Evolutionary conservation across 176 grass and related monocot species (phyloP), one percentile per base, ranked within the genome.

Genomic region (Raddia distichophylla): DNA sequence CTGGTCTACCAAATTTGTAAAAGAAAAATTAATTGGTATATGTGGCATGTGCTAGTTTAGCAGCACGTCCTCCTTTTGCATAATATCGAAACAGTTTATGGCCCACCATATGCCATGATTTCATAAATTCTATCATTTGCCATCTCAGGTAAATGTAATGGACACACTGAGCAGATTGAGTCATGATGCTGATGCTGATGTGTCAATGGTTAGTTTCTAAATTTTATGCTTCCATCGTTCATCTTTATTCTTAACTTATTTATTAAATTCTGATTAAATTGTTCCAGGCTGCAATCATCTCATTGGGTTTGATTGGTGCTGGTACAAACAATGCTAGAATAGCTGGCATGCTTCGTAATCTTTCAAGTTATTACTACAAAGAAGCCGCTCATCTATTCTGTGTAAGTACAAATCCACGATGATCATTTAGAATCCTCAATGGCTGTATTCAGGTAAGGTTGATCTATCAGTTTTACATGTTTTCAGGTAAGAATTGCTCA

Each of bases 321-420:
- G 96, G 96, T 67, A 99, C 96, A 71, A 99, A 99, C 64, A 99
- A 99, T 86, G 93, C 96, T 78, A 86, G 96, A 66, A 99, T 99
- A 91, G 96, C 96, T 75, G 85, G 89, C 87, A 99, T 99, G 93
- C 96, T 99, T 85, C 92, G 93, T 6, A 95, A 91, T 71, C 93
- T 99, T 66, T 99, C 96, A 69, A 99, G 96, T 91, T 99, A 99
- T 85, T 99, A 99, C 76, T 99, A 95, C 87, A 99, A 95, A 90
- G 96, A 99, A 90, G 96, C 96, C 37, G 91, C 90, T 18, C 93
- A 99, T 81, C 87, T 99, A n/a, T 99, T 99, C 61, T 99, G 96
- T 90, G 93, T 95, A 95, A 91, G 89, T 74, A 78, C 69, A 62
- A 33, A 69, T 54, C 45, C 5, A 63, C 54, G 63, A 50, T 74